Percentiles rank a stretch among this genome's conserved stretches.
phyloP scores from a whole-genome alignment of 768 basidiomycete species.

The Mycena latifolia region DNA sequence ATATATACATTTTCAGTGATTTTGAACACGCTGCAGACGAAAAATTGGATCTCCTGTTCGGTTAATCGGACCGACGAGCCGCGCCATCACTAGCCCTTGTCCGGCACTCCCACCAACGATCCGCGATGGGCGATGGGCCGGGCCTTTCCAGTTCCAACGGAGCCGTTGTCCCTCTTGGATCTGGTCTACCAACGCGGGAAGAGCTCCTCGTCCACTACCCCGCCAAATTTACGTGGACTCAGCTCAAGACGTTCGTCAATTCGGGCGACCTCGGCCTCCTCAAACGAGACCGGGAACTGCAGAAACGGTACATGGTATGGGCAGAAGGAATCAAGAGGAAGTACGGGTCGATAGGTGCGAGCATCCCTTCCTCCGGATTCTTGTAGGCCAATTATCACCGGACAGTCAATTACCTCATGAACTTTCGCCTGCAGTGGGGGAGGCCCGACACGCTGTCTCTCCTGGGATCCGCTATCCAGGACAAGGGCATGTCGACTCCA shows the following conservation, averaged over 20 bases:
- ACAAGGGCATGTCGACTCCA: slow-evolving; percentile 32
- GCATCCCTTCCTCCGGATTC: not conserved
- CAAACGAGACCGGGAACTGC: slow-evolving; percentile 78
- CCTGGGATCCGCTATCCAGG: slow-evolving; percentile 66
- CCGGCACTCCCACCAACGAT: too few species aligned
- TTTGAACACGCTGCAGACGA: too few species aligned
- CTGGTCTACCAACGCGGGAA: slow-evolving; percentile 76
- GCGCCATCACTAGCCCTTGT: too few species aligned
- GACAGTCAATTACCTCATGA: slow-evolving; percentile 78
- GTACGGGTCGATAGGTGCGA: slow-evolving; percentile 77
- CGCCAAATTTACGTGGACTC: slow-evolving; percentile 79
- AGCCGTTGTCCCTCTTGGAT: slow-evolving; percentile 54
- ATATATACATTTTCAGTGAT: not conserved
- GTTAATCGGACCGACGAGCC: too few species aligned
- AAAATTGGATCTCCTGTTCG: too few species aligned
- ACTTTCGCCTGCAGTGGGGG: slow-evolving; percentile 82
- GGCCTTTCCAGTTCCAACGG: slow-evolving; percentile 13
- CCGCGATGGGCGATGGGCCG: slow-evolving; percentile 6
- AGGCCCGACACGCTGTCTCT: slow-evolving; percentile 73
- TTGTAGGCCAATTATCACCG: slow-evolving; percentile 8
- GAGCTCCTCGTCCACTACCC: slow-evolving; percentile 80
- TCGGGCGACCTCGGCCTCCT: slow-evolving; percentile 87
- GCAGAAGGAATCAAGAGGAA: slow-evolving; percentile 61
- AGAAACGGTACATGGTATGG: slow-evolving; percentile 77
- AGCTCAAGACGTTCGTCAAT: slow-evolving; percentile 82